Evolutionary conservation across 2,329 filamentous ascomycete genomes (phyloP).

Genomic region (Huntiella moniliformis): DNA sequence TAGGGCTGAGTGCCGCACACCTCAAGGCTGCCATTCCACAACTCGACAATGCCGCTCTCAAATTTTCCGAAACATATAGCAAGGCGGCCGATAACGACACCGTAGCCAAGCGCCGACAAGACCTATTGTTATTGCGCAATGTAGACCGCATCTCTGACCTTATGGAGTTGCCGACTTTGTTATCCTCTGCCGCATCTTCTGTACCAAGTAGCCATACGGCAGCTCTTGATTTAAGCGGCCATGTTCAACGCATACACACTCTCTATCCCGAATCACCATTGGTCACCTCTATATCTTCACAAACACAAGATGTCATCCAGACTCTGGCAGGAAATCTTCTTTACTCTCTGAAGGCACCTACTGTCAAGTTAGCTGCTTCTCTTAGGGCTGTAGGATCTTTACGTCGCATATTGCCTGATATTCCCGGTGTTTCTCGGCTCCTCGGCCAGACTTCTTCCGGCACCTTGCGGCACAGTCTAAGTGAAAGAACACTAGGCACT

Average conservation of each 20-base stretch:
- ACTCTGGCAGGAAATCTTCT: slow-evolving; percentile 77
- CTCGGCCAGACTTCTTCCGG: slow-evolving; percentile 2
- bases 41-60: slow-evolving; percentile 59
- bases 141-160: slow-evolving; percentile 80
- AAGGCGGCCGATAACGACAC: slow-evolving; percentile 51
- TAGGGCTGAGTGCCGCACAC: slow-evolving; percentile 46
- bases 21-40: slow-evolving; percentile 56
- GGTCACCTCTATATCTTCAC: slow-evolving; percentile 49
- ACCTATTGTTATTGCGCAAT: slow-evolving; percentile 66
- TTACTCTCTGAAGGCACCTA: slow-evolving; percentile 52
- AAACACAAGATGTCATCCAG: slow-evolving; percentile 76
- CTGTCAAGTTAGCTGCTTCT: slow-evolving; percentile 71
- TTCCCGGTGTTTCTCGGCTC: slow-evolving; percentile 13
- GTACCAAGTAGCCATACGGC: slow-evolving; percentile 62
- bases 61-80: slow-evolving; percentile 69
- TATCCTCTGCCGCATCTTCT: slow-evolving; percentile 58
- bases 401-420: slow-evolving; percentile 64
- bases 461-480: slow-evolving; percentile 5
- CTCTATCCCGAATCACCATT: slow-evolving; percentile 66
- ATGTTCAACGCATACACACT: slow-evolving; percentile 69
- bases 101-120: slow-evolving; percentile 56
- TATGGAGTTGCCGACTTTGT: slow-evolving; percentile 68
- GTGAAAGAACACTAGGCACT: slow-evolving; percentile 55
- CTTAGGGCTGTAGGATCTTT: slow-evolving; percentile 87
- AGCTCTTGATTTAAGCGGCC: slow-evolving; percentile 79